Evolutionary conservation across 73 alveolate species (phyloP), one percentile per base, ranked within the genome.

Genomic region (Tetrahymena elliotti): DNA sequence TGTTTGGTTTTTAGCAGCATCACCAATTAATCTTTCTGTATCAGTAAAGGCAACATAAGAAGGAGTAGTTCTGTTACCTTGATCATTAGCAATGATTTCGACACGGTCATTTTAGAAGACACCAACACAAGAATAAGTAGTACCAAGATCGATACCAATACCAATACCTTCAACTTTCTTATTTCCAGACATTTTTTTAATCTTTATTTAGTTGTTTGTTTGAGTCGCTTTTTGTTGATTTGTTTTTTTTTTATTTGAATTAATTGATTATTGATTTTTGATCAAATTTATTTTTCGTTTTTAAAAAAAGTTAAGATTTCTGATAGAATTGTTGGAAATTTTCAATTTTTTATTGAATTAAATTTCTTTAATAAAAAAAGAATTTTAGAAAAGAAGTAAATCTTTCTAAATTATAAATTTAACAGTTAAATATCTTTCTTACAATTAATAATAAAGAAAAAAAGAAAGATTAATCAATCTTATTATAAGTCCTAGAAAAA

Each of bases 21-120:
- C 99, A 24, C 99, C 99, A n/a, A 97, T 97, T 53, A 97, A 97
- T 83, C 99, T 95, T 95, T 98, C 99, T 3, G 96, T 98, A 1
- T 98, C 99, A 18, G 99, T 97, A 96, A 98, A 98, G 52, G 99
- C 99, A 54, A 98, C 99, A 84, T 97, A 97, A 27, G 99, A 96
- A 11, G 99, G 99, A 41, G 99, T 98, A 95, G 98, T 98, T 83
- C 99, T 98, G 97, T 98, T 98, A 33, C 99, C 99, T 94, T 97
- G 97, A 83, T 98, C 99, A 94, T 98, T 98, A 1, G 99, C 98
- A 37, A 98, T 98, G 84, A 98, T 97, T 93, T 98, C 99, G 41
- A 98, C 99, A 41, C 98, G 95, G 15, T 98, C 98, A 96, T 97
- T 98, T 95, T 95, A 94, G 83, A 88, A 98, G 94, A 98, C 94